Evolutionary conservation across 352 stramenopile species (phyloP), one percentile per base, ranked within the genome.

Genomic region (Phytophthora vignae): DNA sequence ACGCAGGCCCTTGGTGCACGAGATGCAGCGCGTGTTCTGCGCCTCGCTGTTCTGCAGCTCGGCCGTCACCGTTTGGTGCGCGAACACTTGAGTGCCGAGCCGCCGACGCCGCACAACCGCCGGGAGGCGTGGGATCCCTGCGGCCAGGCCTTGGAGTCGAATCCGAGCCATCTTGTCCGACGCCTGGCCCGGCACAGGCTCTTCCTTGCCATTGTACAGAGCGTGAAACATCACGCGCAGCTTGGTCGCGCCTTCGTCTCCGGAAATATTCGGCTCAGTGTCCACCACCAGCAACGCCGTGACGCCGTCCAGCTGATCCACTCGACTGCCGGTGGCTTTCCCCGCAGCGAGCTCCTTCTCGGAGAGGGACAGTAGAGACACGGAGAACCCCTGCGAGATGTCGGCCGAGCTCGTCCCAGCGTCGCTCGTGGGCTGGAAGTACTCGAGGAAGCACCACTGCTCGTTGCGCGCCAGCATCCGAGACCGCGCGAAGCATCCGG

Each of bases 361-460:
- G 1, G 58, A 54, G 7, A 87, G 58, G 4, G 81, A 78, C 11
- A 72, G 38, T 10, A 79, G 52, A 21, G 54, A 60, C 3, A 88
- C 53, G 1, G 76, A 75, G 31, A 88, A 84, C 0, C 76, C 77
- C 31, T 71, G 60, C 3, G 58, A 67, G 0, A 29, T 61, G 31
- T 73, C 70, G 3, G 59, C 17, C 0, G 73, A 61, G 15, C 22
- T 50, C 12, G 70, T 48, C 2, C n/a, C 38, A 1, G 36, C 33
- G 11, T 71, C 55, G 9, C 11, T 61, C 1, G 63, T 69, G 0
- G 66, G 77, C 40, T 78, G 74, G 50, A 83, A 85, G 29, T 76
- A 71, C 44, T 88, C 81, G 10, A 88, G 71, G 49, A 81, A 88
- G 38, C 76, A 86, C 79, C 79, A 87, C 54, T 87, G 71, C 44